Evolutionary conservation across 176 grass and related monocot species (phyloP), one percentile per base, ranked within the genome.

Genomic region (Bonia amplexicaulis): DNA sequence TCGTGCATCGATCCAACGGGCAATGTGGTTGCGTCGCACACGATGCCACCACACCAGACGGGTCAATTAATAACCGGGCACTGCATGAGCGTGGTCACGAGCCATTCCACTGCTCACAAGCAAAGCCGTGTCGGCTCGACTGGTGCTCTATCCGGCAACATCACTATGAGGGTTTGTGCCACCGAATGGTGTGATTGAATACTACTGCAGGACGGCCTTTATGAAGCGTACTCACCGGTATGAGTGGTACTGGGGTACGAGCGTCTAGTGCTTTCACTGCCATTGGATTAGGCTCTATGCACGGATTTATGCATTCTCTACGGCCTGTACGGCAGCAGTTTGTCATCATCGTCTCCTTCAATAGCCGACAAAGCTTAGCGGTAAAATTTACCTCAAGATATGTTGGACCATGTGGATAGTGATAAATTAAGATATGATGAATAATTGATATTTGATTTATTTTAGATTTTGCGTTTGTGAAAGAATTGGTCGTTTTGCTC

Each of bases 141-240:
- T 22, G 55, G 22, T 23, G 1, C 22, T 59, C 55, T 37, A 7
- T 2, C 0, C 69, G 0, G 47, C 48, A 75, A 8, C 59, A 39
- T 81, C 85, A 75, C 25, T 47, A 59, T 14, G 31, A 17, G 71
- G 52, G 52, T 33, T 45, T 39, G 25, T 23, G 83, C 33, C 31
- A 74, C 42, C 8, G 44, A 48, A 52, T 3, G 45, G 31, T 70
- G 10, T 6, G 29, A 53, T 66, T 5, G 84, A 63, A 74, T 87
- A 59, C 80, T 39, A 27, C 49, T 57, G 29, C 5, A 33, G 83
- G 63, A 77, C 83, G n/a, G 64, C 15, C 77, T 66, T 81, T 74
- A 87, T 67, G 77, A 37, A 6, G 64, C 83, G 83, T 85, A 60
- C 83, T 65, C 73, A 12, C 45, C 13, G 80, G 23, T 25, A 22